phyloP scores from a whole-genome alignment of 306 rosid species.

The Quillaja saponaria region DNA sequence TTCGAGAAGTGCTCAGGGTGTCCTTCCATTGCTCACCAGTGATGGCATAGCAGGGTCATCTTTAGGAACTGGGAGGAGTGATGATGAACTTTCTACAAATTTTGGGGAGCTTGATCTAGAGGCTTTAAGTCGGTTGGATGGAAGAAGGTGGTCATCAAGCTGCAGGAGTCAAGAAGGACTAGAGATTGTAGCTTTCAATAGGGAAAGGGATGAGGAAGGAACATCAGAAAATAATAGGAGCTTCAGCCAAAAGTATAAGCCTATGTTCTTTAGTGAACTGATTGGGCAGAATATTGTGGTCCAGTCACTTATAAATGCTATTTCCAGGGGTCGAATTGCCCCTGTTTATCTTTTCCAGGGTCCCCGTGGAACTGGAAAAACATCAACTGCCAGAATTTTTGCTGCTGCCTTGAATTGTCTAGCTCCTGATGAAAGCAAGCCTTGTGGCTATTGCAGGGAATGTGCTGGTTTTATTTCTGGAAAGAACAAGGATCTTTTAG shows the following conservation, averaged over 20 bases:
- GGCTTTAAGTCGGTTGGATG: constrained; percentile 94
- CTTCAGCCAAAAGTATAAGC: constrained; percentile 84
- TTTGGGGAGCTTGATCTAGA: constrained; percentile 97
- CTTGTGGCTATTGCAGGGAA: constrained; percentile 90
- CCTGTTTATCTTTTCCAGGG: constrained; percentile 98
- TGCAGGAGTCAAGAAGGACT: constrained; percentile 90
- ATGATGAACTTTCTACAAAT: constrained; percentile 87
- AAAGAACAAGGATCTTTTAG: constrained; percentile 65
- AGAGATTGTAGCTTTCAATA: constrained; percentile 74
- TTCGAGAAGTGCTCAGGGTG: constrained; percentile 68
- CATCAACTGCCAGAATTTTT: constrained; percentile 87
- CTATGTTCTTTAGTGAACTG: constrained; percentile 75
- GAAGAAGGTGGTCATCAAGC: constrained; percentile 95
- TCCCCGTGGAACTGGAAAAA: constrained; percentile 96
- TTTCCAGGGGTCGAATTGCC: constrained; percentile 80
- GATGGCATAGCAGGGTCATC: constrained; percentile 78
- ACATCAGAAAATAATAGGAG: constrained; percentile 63
- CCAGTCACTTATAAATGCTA: constrained; percentile 79
- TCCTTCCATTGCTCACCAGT: constrained; percentile 72
- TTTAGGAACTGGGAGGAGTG: constrained; percentile 81
- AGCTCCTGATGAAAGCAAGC: constrained; percentile 70
- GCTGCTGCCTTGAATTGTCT: constrained; percentile 85
- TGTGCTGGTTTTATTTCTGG: constrained; percentile 71
- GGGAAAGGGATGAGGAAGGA: constrained; percentile 76
- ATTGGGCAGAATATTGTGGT: constrained; percentile 94